These are phyloP conservation scores for Graphium sp. DNA, from an alignment of 2,329 filamentous ascomycete species.

Conservation along the genomic window DNA sequence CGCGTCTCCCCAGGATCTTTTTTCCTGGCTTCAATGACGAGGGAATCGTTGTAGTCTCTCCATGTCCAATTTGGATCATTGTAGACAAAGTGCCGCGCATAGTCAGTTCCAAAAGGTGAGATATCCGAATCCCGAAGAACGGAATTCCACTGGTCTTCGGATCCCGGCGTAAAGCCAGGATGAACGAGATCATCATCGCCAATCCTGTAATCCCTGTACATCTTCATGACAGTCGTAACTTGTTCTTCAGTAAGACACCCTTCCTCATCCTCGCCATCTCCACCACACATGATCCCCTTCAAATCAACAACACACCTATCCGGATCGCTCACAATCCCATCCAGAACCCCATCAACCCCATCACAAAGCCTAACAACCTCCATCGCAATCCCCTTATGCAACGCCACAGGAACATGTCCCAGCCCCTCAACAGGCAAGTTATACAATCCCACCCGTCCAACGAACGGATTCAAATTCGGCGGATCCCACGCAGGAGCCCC, in stretches of 20 bases:
- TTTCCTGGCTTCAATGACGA: slow-evolving; percentile 7
- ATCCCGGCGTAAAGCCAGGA: slow-evolving; percentile 21
- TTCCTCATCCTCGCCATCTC: slow-evolving; percentile 10
- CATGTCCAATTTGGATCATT: slow-evolving; percentile 13
- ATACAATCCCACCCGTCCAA: slow-evolving; percentile 11
- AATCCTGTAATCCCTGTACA: slow-evolving; percentile 10
- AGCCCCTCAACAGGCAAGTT: slow-evolving; percentile 11
- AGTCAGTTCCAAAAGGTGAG: slow-evolving; percentile 7
- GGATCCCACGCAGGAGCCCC: slow-evolving; percentile 14
- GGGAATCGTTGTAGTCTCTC: slow-evolving; percentile 8
- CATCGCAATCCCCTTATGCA: slow-evolving; percentile 17
- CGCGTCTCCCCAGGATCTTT: slow-evolving; percentile 10
- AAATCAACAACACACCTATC: slow-evolving; percentile 21
- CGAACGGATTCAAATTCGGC: slow-evolving; percentile 12
- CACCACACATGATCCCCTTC: slow-evolving; percentile 18
- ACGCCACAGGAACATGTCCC: slow-evolving; percentile 14
- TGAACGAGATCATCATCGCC: slow-evolving; percentile 12
- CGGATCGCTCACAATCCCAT: slow-evolving; percentile 27
- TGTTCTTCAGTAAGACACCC: slow-evolving; percentile 22
- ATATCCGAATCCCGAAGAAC: not conserved
- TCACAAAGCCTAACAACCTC: slow-evolving; percentile 30
- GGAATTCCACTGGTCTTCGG: slow-evolving; percentile 15
- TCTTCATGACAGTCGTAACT: slow-evolving; percentile 14
- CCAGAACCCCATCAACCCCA: slow-evolving; percentile 24
- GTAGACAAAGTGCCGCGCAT: slow-evolving; percentile 12